Percentiles rank a stretch among this genome's conserved stretches.
phyloP scores from a whole-genome alignment of 257 asterid genomes.

The Rauvolfia tetraphylla region DNA sequence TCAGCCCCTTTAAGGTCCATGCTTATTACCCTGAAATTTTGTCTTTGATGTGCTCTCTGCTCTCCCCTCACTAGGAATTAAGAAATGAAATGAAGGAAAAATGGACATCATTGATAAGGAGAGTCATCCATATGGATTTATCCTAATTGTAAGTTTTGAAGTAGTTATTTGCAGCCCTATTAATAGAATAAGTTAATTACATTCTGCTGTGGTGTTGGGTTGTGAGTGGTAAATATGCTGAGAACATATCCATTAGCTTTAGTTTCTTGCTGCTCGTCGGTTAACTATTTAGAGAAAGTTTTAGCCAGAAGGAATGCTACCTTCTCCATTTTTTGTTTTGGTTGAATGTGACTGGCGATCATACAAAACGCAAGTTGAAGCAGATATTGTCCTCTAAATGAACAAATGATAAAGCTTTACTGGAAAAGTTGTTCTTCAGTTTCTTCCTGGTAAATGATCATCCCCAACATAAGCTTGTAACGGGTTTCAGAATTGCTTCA shows the following conservation, averaged over 20 bases:
- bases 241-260: neutral
- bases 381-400: neutral
- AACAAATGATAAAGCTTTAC: neutral
- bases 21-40: neutral
- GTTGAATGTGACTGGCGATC: neutral
- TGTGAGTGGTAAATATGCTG: neutral
- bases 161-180: neutral
- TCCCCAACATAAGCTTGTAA: neutral
- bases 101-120: neutral
- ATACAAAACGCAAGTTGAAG: neutral
- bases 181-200: neutral
- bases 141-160: neutral
- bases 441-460: neutral
- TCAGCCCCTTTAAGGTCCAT: neutral
- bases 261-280: neutral
- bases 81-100: neutral
- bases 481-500: neutral
- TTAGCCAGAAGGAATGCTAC: neutral
- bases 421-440: neutral
- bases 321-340: neutral
- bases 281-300: neutral
- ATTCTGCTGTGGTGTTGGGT: neutral
- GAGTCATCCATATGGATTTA: neutral
- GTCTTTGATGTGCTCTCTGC: slow-evolving; percentile 1
- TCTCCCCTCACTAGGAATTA: neutral